These are phyloP conservation scores for Cordyceps cicadae DNA, from an alignment of 2,329 filamentous ascomycete species.

Conservation along the genomic window DNA sequence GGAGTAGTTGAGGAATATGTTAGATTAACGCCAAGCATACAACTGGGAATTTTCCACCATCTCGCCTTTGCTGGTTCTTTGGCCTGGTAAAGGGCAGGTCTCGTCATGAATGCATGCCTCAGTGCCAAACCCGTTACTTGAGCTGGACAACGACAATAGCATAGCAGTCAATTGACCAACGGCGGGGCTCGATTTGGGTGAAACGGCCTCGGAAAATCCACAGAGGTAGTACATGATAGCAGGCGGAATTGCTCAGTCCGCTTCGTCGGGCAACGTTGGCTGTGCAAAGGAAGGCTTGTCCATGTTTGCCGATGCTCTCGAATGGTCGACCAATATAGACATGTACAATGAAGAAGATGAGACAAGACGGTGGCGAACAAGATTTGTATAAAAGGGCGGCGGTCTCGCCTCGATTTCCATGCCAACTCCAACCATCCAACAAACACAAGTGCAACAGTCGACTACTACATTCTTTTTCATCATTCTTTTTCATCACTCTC, in stretches of 20 bases:
- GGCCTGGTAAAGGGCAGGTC: too few relatives aligned
- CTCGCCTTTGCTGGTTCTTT: too few relatives aligned
- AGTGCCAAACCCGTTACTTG: not conserved
- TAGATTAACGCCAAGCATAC: too few relatives aligned
- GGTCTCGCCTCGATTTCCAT: not conserved
- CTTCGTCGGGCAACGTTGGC: too few relatives aligned
- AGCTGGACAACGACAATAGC: not conserved
- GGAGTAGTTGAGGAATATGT: too few relatives aligned
- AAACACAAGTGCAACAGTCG: not conserved
- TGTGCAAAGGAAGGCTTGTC: too few relatives aligned
- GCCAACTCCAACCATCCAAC: not conserved
- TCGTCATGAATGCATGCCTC: not conserved
- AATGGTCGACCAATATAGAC: not conserved
- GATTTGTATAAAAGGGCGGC: not conserved
- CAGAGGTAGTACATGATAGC: too few relatives aligned
- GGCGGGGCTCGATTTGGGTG: not conserved
- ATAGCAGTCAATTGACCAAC: not conserved
- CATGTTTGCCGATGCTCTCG: too few relatives aligned
- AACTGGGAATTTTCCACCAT: too few relatives aligned
- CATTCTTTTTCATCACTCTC: too few relatives aligned
- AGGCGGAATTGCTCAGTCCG: too few relatives aligned
- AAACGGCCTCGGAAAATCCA: not conserved
- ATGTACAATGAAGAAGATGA: not conserved
- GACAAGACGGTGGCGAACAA: not conserved
- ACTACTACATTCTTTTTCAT: not conserved